Evolutionary conservation across 345 rosid species (phyloP), one percentile per base, ranked within the genome.

Genomic region (Syzygium jambos): DNA sequence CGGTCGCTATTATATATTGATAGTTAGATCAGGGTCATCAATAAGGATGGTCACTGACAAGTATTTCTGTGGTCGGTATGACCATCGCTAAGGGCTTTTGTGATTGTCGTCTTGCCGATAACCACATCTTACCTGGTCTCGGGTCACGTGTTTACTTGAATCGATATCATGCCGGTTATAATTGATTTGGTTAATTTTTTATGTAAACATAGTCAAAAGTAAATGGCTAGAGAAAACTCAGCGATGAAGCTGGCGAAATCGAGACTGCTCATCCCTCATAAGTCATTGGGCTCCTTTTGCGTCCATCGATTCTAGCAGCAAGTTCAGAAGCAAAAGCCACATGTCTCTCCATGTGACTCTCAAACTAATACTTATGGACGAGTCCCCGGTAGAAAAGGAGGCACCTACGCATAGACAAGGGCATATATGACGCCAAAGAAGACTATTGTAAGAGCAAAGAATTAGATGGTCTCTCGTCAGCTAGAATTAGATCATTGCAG

Each of bases 401-500:
- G 49, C 23, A 49, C 82, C 15, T 38, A 9, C 43, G 86, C 52
- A 38, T 61, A 88, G 80, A 53, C 88, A 14, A n/a, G 11, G 53
- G 59, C 86, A 43, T 43, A 52, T 46, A 88, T 68, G 54, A 82
- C 11, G 59, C 86, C 89, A 82, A 84, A 80, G 23, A 86, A 89
- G 89, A 77, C 11, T 61, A 51, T 89, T 85, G 53, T 86, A 90
- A 87, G 90, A 65, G 83, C 55, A 12, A 83, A n/a, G 16, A 65
- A 89, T 49, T 84, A 51, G 4, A 78, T 78, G 59, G 68, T 25
- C 49, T 59, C 30, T 54, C 29, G 41, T 51, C 87, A 29, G 54
- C 77, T 30, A 51, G 92, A 91, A 83, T 52, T 87, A 17, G 84
- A 87, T 30, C 63, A 87, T 54, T 13, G 34, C 65, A 68, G 86